phyloP scores from a whole-genome alignment of 768 basidiomycete genomes.

The Agaricus sinodeliciosus region DNA sequence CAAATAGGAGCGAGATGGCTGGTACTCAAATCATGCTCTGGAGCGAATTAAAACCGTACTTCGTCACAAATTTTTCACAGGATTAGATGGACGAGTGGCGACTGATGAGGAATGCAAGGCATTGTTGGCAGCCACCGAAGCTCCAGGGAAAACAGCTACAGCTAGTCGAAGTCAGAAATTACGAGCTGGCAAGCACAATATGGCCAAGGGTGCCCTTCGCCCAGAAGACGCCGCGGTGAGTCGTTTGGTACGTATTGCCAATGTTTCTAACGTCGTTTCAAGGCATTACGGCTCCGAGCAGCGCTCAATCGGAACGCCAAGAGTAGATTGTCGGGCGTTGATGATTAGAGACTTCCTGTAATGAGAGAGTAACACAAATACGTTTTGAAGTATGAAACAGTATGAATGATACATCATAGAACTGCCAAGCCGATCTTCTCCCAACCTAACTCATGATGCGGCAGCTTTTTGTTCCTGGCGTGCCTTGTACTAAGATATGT shows the following conservation, averaged over 20 bases:
- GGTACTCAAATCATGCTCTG: constrained; percentile 73
- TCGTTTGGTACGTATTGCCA: constrained; percentile 8
- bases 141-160: constrained; percentile 31
- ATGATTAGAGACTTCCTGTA: neutral
- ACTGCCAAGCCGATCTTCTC: neutral
- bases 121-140: constrained; percentile 42
- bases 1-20: constrained; percentile 74
- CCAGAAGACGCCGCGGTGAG: constrained; percentile 80
- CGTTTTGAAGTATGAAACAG: too few relatives aligned
- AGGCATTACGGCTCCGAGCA: constrained; percentile 69
- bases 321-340: constrained; percentile 6
- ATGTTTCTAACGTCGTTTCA: neutral
- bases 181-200: constrained; percentile 72
- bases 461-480: constrained; percentile 52
- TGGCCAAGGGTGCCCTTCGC: constrained; percentile 80
- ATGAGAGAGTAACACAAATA: neutral
- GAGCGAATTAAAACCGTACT: constrained; percentile 82
- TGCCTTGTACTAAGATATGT: constrained; percentile 49
- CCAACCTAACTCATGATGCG: constrained; percentile 25
- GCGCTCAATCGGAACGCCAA: constrained; percentile 51
- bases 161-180: constrained; percentile 43
- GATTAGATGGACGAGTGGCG: constrained; percentile 65
- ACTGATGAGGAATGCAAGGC: constrained; percentile 69
- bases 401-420: too few relatives aligned
- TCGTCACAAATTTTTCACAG: constrained; percentile 78